Conservation (phyloP, 805 yeast species). For the Cyberlindnera mississippiensis region DNA sequence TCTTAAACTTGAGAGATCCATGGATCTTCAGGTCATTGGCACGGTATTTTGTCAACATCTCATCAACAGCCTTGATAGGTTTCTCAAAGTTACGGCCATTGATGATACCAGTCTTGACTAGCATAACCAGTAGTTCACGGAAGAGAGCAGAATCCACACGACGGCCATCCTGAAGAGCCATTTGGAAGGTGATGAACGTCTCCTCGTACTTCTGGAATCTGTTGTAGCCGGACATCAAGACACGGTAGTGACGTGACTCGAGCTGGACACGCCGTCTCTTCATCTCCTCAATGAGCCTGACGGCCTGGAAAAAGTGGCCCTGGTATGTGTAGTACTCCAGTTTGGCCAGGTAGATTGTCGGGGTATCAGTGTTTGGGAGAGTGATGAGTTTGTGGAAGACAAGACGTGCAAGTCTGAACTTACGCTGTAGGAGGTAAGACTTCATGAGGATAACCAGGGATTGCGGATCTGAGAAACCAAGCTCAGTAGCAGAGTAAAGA, state of each 20-base stretch:
- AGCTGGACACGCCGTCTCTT: conserved; percentile 19
- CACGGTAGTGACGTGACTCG: conserved; percentile 28
- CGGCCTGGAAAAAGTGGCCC: conserved; percentile 28
- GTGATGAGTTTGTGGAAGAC: conserved; percentile 2
- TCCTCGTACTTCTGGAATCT: conserved; percentile 25
- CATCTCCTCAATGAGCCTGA: conserved; percentile 29
- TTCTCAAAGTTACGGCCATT: conserved; percentile 27
- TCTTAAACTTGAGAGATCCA: conserved; percentile 31
- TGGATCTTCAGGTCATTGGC: conserved; percentile 20
- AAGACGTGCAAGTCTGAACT: conserved; percentile 11
- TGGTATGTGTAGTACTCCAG: conserved; percentile 11
- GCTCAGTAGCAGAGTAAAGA: conserved; percentile 1
- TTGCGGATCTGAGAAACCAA: conserved; percentile 2
- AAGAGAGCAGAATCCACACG: conserved; percentile 28
- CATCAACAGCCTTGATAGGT: conserved; percentile 30
- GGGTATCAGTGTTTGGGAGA: background rate
- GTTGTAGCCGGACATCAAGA: conserved; percentile 30
- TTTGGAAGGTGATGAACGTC: conserved; percentile 26
- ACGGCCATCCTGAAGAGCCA: conserved; percentile 25
- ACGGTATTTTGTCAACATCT: conserved; percentile 28
- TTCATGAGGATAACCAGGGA: conserved; percentile 17
- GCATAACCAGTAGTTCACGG: conserved; percentile 29
- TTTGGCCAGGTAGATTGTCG: conserved; percentile 6
- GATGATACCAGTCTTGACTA: conserved; percentile 28
- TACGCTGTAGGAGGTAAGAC: conserved; percentile 11